Base-by-base conservation (phyloP, 495 filamentous ascomycete species). In the Arthonia radiata region DNA sequence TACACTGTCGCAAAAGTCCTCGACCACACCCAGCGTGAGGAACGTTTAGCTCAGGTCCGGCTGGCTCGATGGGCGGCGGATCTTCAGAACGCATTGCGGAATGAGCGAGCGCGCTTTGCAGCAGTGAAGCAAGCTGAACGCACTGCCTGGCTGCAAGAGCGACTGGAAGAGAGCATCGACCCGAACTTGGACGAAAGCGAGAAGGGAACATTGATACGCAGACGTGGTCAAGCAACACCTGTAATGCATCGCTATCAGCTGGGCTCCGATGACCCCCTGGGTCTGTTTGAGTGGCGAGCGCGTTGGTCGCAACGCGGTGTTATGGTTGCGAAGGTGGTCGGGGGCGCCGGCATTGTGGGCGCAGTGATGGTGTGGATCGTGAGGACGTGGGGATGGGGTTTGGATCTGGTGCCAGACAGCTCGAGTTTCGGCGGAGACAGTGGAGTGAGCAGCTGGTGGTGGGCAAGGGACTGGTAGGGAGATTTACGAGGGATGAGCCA, bases 11-110 rank as follows among this genome's bases (percentile, higher is more conserved):
- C n/a, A n/a, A n/a, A n/a, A n/a, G n/a, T n/a, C n/a, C n/a, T n/a
- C n/a, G 69, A 76, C 33, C 65, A 76, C 39, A 68, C 67, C 2
- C 66, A 72, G 27, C 56, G 62, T 16, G 68, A 86, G 45, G 68
- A 82, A 35, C 57, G 54, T 7, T 49, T 76, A n/a, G 72, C 77
- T 3, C 76, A 79, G 38, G 60, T 91, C 14, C 61, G 73, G 12
- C 56, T 93, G 8, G 73, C 72, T 4, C 76, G 81, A 39, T 97
- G 86, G 86, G 83, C 83, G 6, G 59, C 67, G 1, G 79, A 92
- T 40, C 59, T 97, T 0, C 82, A 93, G 40, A 68, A 64, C 25
- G 81, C 74, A 36, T 50, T 91, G 4, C 61, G 71, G 14, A 72
- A 77, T 23, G 83, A 97, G 44, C 67, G 77, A 6, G 64, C 69